Percentiles rank a stretch among this genome's conserved stretches.
Conservation (phyloP, 164 flowering plant genomes). For the Tinospora cordifolia region DNA sequence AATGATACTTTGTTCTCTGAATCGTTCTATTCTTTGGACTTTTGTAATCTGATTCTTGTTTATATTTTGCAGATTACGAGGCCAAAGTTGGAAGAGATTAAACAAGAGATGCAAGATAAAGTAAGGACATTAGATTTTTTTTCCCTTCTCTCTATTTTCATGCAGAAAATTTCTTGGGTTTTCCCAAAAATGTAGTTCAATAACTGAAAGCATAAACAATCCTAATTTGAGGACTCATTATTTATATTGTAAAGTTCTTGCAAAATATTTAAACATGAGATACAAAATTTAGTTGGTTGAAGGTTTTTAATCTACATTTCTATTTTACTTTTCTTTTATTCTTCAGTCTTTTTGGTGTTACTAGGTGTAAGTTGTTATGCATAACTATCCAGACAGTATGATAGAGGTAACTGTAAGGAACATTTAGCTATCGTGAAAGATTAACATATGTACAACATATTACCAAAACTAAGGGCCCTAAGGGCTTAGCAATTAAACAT, state of each 20-base stretch:
- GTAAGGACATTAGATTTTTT: conserved; percentile 25
- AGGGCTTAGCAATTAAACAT: too few species aligned
- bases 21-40: not conserved
- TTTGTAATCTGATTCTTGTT: not conserved
- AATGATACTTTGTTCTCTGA: not conserved
- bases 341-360: too few species aligned
- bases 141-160: not conserved
- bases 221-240: not conserved
- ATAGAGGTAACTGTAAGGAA: too few species aligned
- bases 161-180: not conserved
- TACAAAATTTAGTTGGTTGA: not conserved
- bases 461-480: too few species aligned
- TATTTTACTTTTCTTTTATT: too few species aligned
- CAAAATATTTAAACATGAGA: not conserved
- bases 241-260: not conserved
- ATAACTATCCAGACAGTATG: too few species aligned
- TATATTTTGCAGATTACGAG: conserved; percentile 45
- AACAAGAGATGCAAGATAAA: conserved; percentile 34
- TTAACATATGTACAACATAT: too few species aligned
- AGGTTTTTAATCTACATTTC: too few species aligned
- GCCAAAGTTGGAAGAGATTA: conserved; percentile 56
- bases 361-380: too few species aligned
- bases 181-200: not conserved
- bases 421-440: too few species aligned
- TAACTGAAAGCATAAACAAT: not conserved